These are phyloP conservation scores for Euphorbia neoarborescens DNA, from an alignment of 441 rosid genomes.

Conservation along the genomic window DNA sequence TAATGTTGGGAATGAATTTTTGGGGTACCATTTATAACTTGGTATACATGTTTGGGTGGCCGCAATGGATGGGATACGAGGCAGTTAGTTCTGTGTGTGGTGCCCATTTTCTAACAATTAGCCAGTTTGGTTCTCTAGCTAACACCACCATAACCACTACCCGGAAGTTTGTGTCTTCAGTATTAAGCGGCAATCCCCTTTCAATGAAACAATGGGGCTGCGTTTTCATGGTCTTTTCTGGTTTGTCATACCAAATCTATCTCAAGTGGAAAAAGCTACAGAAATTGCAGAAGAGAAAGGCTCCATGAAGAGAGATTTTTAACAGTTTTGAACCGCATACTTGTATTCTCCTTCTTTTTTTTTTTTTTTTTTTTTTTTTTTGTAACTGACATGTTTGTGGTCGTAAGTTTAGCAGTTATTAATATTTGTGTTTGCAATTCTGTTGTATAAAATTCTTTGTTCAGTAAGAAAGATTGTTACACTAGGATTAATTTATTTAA, in stretches of 20 bases:
- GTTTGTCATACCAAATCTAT: constrained; percentile 81
- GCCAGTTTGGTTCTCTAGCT: constrained; percentile 83
- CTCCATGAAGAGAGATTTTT: constrained; percentile 25
- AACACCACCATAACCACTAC: constrained; percentile 93
- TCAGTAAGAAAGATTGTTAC: too few relatives aligned
- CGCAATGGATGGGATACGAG: constrained; percentile 59
- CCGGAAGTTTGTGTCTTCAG: constrained; percentile 78
- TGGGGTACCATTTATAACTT: constrained; percentile 91
- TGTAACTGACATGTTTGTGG: too few relatives aligned
- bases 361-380: background rate
- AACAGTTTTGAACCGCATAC: constrained; percentile 25
- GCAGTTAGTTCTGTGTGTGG: constrained; percentile 81
- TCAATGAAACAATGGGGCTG: constrained; percentile 90
- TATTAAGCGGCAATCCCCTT: constrained; percentile 82
- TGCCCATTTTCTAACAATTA: constrained; percentile 89
- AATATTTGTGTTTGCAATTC: too few relatives aligned
- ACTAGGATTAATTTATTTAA: too few relatives aligned
- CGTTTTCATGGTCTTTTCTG: constrained; percentile 83
- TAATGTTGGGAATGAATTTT: constrained; percentile 92
- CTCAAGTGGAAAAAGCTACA: constrained; percentile 76
- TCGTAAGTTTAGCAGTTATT: constrained; percentile 11
- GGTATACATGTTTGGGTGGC: constrained; percentile 83
- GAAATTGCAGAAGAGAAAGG: constrained; percentile 64
- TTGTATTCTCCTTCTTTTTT: background rate
- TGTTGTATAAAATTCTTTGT: too few relatives aligned